Base-by-base conservation (phyloP, 257 asterid species). In the Solanum phureja region DNA sequence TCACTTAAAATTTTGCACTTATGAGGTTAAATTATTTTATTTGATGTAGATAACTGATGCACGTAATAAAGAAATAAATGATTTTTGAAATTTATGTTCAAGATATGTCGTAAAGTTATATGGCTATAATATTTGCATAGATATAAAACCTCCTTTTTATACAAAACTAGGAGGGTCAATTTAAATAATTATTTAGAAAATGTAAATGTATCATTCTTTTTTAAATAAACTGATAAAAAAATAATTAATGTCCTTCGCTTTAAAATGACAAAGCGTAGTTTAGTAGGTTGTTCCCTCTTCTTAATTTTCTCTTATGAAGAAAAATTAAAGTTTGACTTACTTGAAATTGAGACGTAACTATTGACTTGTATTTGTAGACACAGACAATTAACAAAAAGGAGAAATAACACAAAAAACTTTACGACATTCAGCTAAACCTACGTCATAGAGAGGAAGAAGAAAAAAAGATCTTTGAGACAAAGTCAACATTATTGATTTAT, bases 161-260 rank as follows among this genome's bases (percentile, higher is more conserved):
- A 18, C 6, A 14, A 29, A 71, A 31, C 4, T 31, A 31, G 0
- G 16, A 31, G 21, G 35, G 0, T 71, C n/a, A 71, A 31, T 19
- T 71, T 31, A 71, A 71, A 58, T 19, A 58, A 31, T 6, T 16
- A 0, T 14, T 71, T 31, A 31, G 3, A 71, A 29, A 3, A 14
- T 71, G 1, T 3, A 71, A 71, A 31, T 3, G 0, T 27, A 6
- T 68, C 5, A 5, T 6, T 13, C 5, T 29, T 29, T 13, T 12
- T 5, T 0, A 0, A 68, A 71, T 14, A 31, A 0, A 31, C 0
- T 16, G 7, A 71, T 71, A 3, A 7, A 2, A 71, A 31, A 14
- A 14, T 4, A n/a, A 64, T 6, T 3, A 68, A 68, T 27, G 18
- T 6, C 18, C 8, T 27, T 68, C 11, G 2, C 16, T 66, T 24